These are phyloP conservation scores for Nyssa sinensis DNA, from an alignment of 148 eudicot genomes.

Conservation along the genomic window DNA sequence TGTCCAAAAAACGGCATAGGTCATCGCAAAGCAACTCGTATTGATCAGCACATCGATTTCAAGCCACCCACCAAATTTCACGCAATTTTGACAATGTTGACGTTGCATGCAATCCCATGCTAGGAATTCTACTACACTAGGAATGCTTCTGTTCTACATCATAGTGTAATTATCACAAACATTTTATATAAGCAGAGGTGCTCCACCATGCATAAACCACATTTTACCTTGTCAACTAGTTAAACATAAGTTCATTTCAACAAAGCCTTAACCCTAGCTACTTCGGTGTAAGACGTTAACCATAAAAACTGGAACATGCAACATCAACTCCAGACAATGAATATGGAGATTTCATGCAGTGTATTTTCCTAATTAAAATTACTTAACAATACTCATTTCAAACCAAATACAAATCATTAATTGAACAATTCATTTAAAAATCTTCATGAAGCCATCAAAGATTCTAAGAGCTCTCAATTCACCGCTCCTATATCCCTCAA, in stretches of 20 bases:
- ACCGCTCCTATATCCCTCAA: slow-evolving; percentile 83
- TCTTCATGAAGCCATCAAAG: slow-evolving; percentile 62
- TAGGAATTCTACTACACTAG: no score
- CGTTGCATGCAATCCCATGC: no score
- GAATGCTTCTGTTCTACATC: no score
- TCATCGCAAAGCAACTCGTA: no score
- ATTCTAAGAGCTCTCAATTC: slow-evolving; percentile 73
- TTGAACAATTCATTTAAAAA: slow-evolving; percentile 51
- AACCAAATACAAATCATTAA: not conserved
- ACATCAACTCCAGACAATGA: not conserved
- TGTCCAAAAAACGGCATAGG: no score
- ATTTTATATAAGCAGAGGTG: not conserved
- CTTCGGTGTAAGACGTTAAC: no score
- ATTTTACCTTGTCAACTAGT: no score
- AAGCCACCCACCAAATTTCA: no score
- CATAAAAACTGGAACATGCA: not conserved
- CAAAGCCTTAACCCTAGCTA: not conserved
- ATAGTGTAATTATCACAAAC: no score
- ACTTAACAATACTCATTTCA: not conserved
- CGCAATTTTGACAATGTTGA: no score
- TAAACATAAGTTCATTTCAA: not conserved
- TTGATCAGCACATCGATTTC: no score
- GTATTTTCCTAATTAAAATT: not conserved
- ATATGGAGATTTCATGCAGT: not conserved
- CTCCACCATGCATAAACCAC: not conserved